Evolutionary conservation across 2,329 filamentous ascomycete genomes (phyloP).

Genomic region (Tolypocladium tropicale): DNA sequence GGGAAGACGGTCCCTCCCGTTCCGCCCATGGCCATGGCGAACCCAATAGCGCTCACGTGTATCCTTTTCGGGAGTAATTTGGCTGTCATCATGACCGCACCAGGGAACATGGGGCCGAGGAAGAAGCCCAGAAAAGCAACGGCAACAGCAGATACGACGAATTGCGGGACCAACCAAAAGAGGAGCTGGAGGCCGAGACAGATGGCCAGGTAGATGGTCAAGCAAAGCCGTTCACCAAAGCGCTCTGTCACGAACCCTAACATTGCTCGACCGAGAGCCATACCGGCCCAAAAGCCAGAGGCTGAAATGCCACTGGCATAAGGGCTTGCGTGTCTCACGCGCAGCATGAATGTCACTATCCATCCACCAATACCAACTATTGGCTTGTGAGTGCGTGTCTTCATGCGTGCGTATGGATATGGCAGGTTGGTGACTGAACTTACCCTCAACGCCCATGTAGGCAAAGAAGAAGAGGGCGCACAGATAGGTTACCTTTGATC

Average conservation of each 20-base stretch:
- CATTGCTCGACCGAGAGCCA: conserved; percentile 56
- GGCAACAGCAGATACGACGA: conserved; percentile 46
- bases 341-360: conserved; percentile 73
- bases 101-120: conserved; percentile 63
- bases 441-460: conserved; percentile 62
- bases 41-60: conserved; percentile 64
- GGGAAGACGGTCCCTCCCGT: conserved; percentile 54
- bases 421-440: background rate
- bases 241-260: conserved; percentile 62
- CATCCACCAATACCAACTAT: conserved; percentile 60
- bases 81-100: conserved; percentile 58
- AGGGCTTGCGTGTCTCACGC: conserved; percentile 50
- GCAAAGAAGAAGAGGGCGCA: conserved; percentile 58
- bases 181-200: conserved; percentile 54
- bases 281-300: conserved; percentile 72
- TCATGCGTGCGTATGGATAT: background rate
- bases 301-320: conserved; percentile 64
- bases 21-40: conserved; percentile 63
- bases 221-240: conserved; percentile 52
- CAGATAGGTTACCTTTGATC: conserved; percentile 51
- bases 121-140: conserved; percentile 65
- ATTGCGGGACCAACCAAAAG: conserved; percentile 46
- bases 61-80: conserved; percentile 60
- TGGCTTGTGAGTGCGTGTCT: background rate
- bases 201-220: conserved; percentile 49